These are phyloP conservation scores for Amanita rimosa DNA, from an alignment of 768 basidiomycete species.

Conservation along the genomic window DNA sequence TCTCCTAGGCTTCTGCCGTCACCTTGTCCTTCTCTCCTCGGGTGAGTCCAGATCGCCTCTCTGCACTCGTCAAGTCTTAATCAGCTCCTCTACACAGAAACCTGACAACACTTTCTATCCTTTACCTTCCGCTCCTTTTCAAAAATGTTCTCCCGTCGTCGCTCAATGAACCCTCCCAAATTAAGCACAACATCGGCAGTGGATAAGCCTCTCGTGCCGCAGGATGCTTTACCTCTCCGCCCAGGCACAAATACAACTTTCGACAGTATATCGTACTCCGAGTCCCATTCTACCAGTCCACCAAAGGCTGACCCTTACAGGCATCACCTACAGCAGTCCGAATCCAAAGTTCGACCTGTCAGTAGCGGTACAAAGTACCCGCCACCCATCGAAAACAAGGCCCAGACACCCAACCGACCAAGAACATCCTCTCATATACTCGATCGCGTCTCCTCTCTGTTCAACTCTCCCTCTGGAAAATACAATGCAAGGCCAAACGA, in stretches of 20 bases:
- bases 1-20: not conserved
- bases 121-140: not conserved
- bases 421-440: not conserved
- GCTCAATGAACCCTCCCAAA: not conserved
- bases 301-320: slow-evolving; percentile 3
- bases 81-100: not conserved
- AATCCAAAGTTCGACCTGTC: not conserved
- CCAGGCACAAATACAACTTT: not conserved
- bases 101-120: not conserved
- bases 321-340: slow-evolving; percentile 2
- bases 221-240: not conserved
- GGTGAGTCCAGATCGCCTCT: not conserved
- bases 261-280: not conserved
- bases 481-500: not conserved
- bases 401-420: not conserved
- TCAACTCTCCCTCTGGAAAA: not conserved
- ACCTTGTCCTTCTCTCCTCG: not conserved
- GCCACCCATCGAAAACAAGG: slow-evolving; percentile 5
- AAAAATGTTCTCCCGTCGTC: slow-evolving; percentile 5
- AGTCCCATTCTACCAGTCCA: not conserved
- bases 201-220: not conserved
- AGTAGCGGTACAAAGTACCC: slow-evolving; percentile 1
- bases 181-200: not conserved
- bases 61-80: not conserved
- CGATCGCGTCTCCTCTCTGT: slow-evolving; percentile 4